Evolutionary conservation across 2,329 filamentous ascomycete genomes (phyloP).

Genomic region (Sclerotinia minor): DNA sequence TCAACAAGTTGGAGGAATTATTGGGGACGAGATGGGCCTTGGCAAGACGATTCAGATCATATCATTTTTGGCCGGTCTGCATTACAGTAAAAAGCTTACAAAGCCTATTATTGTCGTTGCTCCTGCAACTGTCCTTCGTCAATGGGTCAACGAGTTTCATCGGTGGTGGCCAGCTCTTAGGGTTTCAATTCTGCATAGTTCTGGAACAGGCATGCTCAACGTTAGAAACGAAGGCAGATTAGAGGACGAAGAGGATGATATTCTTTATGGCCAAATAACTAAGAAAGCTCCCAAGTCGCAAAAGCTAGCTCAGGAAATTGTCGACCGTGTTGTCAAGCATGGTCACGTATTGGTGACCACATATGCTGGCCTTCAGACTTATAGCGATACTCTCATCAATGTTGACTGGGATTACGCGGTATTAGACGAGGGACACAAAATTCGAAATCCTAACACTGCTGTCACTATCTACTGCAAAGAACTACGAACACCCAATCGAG

Average conservation of each 20-base stretch:
- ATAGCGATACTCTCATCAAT: slow-evolving; percentile 76
- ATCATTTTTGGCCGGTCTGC: slow-evolving; percentile 71
- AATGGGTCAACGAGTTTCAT: slow-evolving; percentile 99
- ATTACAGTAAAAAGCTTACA: slow-evolving; percentile 82
- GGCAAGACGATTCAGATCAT: slow-evolving; percentile 87
- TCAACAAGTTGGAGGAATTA: slow-evolving; percentile 87
- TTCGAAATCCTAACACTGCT: slow-evolving; percentile 91
- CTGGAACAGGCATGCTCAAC: slow-evolving; percentile 94
- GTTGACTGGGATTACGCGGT: slow-evolving; percentile 92
- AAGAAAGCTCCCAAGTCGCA: slow-evolving; percentile 55
- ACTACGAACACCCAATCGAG: slow-evolving; percentile 80
- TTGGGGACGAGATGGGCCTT: slow-evolving; percentile 98
- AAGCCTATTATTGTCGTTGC: slow-evolving; percentile 90
- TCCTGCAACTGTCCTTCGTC: slow-evolving; percentile 89
- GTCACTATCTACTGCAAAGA: slow-evolving; percentile 97
- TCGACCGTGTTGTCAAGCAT: slow-evolving; percentile 76
- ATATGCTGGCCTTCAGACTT: slow-evolving; percentile 93
- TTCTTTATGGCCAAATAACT: slow-evolving; percentile 45
- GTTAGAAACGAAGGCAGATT: slow-evolving; percentile 62
- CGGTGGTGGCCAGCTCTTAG: slow-evolving; percentile 99
- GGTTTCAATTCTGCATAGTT: slow-evolving; percentile 92
- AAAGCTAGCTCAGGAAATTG: slow-evolving; percentile 74
- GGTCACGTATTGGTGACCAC: slow-evolving; percentile 95
- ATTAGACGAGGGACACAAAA: slow-evolving; percentile 96
- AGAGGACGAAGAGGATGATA: slow-evolving; percentile 54